Percentiles rank a stretch among this genome's conserved stretches.
phyloP scores from a whole-genome alignment of 2,329 filamentous ascomycete genomes.

The Plectosphaerella cucumerina region DNA sequence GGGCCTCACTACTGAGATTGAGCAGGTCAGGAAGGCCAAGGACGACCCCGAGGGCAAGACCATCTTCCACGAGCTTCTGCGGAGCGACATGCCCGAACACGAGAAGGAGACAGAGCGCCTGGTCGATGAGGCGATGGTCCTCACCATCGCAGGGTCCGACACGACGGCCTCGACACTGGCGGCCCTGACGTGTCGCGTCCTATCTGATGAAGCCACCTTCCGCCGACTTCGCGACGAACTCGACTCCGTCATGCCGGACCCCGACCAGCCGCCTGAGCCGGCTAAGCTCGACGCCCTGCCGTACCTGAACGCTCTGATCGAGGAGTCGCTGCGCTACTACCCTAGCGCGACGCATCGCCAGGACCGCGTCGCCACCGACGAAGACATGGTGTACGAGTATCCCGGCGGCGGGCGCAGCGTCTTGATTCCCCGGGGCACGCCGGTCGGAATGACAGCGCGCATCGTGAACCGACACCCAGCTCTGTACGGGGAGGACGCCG shows the following conservation, averaged over 20 bases:
- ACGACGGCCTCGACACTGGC: slow-evolving; percentile 33
- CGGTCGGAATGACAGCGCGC: slow-evolving; percentile 27
- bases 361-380: slow-evolving; percentile 40
- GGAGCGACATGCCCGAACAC: slow-evolving; percentile 18
- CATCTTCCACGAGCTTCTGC: slow-evolving; percentile 29
- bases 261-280: slow-evolving; percentile 19
- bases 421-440: slow-evolving; percentile 26
- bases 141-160: slow-evolving; percentile 55
- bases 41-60: slow-evolving; percentile 27
- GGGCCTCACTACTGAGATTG: slow-evolving; percentile 20
- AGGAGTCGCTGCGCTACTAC: slow-evolving; percentile 45
- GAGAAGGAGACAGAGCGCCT: slow-evolving; percentile 29
- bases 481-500: slow-evolving; percentile 33
- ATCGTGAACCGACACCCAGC: background rate
- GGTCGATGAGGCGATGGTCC: slow-evolving; percentile 31
- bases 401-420: slow-evolving; percentile 18
- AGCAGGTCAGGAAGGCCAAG: slow-evolving; percentile 27
- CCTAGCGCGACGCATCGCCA: slow-evolving; percentile 42
- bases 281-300: slow-evolving; percentile 28
- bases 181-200: slow-evolving; percentile 28
- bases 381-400: slow-evolving; percentile 24
- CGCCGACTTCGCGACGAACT: slow-evolving; percentile 29
- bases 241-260: slow-evolving; percentile 26
- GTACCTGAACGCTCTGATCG: slow-evolving; percentile 46
- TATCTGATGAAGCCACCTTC: slow-evolving; percentile 23